Percentiles rank a stretch among this genome's conserved stretches.
Evolutionary conservation across 2,329 filamentous ascomycete genomes (phyloP).

Genomic region (Neurospora crassa): DNA sequence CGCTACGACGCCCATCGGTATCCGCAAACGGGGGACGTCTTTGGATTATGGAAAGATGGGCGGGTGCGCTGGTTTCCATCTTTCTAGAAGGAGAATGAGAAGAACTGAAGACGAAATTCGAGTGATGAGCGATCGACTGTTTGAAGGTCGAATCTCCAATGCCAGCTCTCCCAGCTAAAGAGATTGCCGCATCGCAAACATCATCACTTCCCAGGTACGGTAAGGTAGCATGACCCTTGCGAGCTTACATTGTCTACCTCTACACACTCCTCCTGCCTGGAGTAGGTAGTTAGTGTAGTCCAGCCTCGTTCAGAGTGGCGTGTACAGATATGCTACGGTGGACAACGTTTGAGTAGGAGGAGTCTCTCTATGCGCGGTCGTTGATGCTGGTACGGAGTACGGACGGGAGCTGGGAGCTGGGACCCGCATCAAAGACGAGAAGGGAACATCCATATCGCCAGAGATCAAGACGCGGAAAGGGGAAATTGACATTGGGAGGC

Average conservation of each 20-base stretch:
- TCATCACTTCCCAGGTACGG: background rate
- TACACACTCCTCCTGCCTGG: background rate
- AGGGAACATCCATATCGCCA: background rate
- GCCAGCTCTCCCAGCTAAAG: background rate
- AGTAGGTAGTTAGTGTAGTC: background rate
- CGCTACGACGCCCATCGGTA: background rate
- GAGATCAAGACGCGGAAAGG: background rate
- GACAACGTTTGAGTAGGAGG: background rate
- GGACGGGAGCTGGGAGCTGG: background rate
- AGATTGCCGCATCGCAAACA: background rate
- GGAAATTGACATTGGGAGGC: background rate
- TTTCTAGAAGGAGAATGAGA: background rate
- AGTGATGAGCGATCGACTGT: background rate
- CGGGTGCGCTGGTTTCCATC: background rate
- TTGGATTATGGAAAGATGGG: background rate
- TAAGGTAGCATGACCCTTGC: background rate
- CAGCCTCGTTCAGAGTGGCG: background rate
- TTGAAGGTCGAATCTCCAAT: background rate
- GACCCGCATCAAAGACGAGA: background rate
- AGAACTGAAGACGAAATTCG: background rate
- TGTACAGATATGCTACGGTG: background rate
- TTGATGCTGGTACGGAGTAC: background rate
- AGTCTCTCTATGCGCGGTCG: background rate
- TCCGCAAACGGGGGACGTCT: background rate
- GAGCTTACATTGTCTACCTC: background rate